Conservation (phyloP, 2,329 filamentous ascomycete species). For the Hypomyces perniciosus region DNA sequence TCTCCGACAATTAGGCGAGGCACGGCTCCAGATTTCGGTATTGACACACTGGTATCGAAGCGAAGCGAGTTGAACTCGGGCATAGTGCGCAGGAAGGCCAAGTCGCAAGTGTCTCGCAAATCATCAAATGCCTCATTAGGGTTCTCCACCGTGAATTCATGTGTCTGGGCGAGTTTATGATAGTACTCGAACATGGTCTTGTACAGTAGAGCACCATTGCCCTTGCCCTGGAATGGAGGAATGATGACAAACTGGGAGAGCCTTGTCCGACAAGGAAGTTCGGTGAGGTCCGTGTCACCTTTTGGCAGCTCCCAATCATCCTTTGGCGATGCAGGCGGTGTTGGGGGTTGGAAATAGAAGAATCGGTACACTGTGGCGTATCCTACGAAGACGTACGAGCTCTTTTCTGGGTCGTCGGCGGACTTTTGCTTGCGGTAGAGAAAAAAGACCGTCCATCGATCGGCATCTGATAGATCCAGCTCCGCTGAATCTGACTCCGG, state of each 20-base stretch:
- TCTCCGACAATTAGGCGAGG: conserved; percentile 54
- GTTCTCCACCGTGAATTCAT: conserved; percentile 89
- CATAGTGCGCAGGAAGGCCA: conserved; percentile 55
- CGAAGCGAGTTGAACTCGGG: conserved; percentile 52
- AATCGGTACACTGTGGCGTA: conserved; percentile 89
- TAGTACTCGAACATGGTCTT: conserved; percentile 68
- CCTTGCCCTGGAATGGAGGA: conserved; percentile 76
- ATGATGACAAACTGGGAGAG: conserved; percentile 93
- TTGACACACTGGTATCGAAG: conserved; percentile 45
- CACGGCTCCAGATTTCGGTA: conserved; percentile 43
- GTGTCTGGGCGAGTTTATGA: conserved; percentile 59
- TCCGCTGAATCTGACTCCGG: conserved; percentile 51
- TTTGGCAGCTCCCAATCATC: conserved; percentile 39
- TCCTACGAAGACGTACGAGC: conserved; percentile 75
- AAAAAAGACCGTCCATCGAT: conserved; percentile 90
- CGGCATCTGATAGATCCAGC: conserved; percentile 62
- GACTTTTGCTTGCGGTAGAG: conserved; percentile 61
- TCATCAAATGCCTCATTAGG: conserved; percentile 84
- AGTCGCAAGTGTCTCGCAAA: conserved; percentile 68
- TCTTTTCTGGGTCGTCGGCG: conserved; percentile 35
- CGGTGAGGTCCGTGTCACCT: conserved; percentile 44
- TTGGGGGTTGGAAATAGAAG: conserved; percentile 55
- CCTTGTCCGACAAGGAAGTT: conserved; percentile 69
- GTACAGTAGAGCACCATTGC: conserved; percentile 77
- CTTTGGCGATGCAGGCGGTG: conserved; percentile 36